Conservation (phyloP, 2,329 filamentous ascomycete genomes). For the Claviceps africana region DNA sequence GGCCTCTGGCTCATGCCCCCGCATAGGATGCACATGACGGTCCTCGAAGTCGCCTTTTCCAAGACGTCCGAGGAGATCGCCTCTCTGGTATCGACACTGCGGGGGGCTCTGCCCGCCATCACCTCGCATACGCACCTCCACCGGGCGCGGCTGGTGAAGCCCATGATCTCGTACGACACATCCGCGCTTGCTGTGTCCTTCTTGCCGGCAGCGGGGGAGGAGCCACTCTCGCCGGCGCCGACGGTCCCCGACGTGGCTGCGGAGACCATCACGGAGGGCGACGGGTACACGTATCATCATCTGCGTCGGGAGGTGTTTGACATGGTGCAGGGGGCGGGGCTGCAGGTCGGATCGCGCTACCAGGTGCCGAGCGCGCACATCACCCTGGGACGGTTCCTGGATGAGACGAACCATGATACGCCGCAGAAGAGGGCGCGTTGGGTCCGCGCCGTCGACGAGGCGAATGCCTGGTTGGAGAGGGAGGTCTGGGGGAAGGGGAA, state of each 20-base stretch:
- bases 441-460: constrained; percentile 55
- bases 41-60: constrained; percentile 72
- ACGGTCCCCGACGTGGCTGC: constrained; percentile 21
- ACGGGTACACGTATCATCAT: constrained; percentile 79
- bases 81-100: constrained; percentile 43
- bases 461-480: constrained; percentile 61
- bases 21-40: constrained; percentile 68
- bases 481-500: constrained; percentile 51
- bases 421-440: constrained; percentile 46
- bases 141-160: constrained; percentile 65
- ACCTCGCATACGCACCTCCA: constrained; percentile 52
- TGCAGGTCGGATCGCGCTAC: constrained; percentile 66
- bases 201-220: constrained; percentile 60
- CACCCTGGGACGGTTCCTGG: constrained; percentile 71
- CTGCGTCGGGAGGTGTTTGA: constrained; percentile 66
- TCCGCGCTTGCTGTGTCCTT: constrained; percentile 80
- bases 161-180: constrained; percentile 69
- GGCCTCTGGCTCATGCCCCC: constrained; percentile 78
- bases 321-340: constrained; percentile 43
- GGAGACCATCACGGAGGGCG: constrained; percentile 31
- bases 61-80: constrained; percentile 56
- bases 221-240: constrained; percentile 22
- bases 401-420: constrained; percentile 47
- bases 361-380: constrained; percentile 82
- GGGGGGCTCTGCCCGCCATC: constrained; percentile 42